phyloP scores from a whole-genome alignment of 345 rosid species.

The Linum trigynum region DNA sequence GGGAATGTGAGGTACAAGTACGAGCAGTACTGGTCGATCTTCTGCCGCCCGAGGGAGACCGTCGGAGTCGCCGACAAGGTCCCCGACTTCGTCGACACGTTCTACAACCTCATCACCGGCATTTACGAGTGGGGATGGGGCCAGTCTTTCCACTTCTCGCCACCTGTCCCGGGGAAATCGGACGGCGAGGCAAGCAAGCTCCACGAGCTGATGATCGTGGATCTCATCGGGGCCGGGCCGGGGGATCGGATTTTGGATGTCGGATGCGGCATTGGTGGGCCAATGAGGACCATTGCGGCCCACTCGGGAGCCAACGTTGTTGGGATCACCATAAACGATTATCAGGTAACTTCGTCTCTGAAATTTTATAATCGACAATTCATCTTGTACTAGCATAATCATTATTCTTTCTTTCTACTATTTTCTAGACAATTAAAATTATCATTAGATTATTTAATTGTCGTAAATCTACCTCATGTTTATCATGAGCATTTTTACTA shows the following conservation, averaged over 20 bases:
- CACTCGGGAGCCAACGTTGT: conserved; percentile 77
- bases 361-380: too few relatives aligned
- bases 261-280: conserved; percentile 96
- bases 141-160: conserved; percentile 95
- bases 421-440: too few relatives aligned
- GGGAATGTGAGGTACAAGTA: conserved; percentile 73
- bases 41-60: conserved; percentile 71
- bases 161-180: conserved; percentile 61
- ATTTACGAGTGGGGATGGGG: conserved; percentile 99
- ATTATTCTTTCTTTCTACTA: too few relatives aligned
- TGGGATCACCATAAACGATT: conserved; percentile 87
- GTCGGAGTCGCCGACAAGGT: conserved; percentile 64
- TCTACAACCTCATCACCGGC: conserved; percentile 86
- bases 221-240: conserved; percentile 52
- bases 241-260: conserved; percentile 67
- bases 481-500: too few relatives aligned
- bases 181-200: conserved; percentile 76
- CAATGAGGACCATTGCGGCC: conserved; percentile 96
- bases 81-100: conserved; percentile 87
- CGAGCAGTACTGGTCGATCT: conserved; percentile 76
- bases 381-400: too few relatives aligned
- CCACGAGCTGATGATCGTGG: conserved; percentile 83
- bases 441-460: too few relatives aligned
- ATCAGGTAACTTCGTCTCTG: too few relatives aligned
- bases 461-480: too few relatives aligned